Conservation (phyloP, 2,329 filamentous ascomycete genomes). For the Fusarium sp. region DNA sequence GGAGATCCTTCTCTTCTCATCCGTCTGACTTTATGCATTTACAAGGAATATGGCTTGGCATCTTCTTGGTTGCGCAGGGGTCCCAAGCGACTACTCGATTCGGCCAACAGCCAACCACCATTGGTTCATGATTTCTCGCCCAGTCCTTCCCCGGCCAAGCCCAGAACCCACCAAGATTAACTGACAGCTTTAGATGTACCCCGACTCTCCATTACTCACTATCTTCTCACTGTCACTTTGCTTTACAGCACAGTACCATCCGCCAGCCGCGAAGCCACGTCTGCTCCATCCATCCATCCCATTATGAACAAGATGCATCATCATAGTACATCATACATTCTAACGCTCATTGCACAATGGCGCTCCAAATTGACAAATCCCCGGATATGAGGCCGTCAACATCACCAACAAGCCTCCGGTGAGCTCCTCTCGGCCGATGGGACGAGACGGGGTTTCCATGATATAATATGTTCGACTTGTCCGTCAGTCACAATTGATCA, state of each 20-base stretch:
- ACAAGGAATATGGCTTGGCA: conserved; percentile 19
- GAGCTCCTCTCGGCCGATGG: not conserved
- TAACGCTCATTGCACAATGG: not conserved
- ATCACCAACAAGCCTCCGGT: not conserved
- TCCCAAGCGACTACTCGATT: conserved; percentile 49
- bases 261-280: conserved; percentile 25
- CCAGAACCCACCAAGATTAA: conserved; percentile 33
- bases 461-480: not conserved
- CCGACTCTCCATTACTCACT: not conserved
- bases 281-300: conserved; percentile 9
- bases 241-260: conserved; percentile 8
- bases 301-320: conserved; percentile 18
- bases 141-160: conserved; percentile 43
- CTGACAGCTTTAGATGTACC: conserved; percentile 40
- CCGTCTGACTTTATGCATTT: conserved; percentile 26
- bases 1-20: conserved; percentile 8
- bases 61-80: conserved; percentile 36
- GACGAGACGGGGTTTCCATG: not conserved
- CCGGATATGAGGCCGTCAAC: not conserved
- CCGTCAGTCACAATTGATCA: conserved; percentile 4
- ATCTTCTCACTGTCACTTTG: not conserved
- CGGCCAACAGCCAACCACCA: conserved; percentile 41
- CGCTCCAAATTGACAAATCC: not conserved
- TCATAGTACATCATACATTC: conserved; percentile 18
- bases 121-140: conserved; percentile 40